Evolutionary conservation across 2,329 filamentous ascomycete genomes (phyloP), one percentile per base, ranked within the genome.

Genomic region (Thielaviopsis euricoi): DNA sequence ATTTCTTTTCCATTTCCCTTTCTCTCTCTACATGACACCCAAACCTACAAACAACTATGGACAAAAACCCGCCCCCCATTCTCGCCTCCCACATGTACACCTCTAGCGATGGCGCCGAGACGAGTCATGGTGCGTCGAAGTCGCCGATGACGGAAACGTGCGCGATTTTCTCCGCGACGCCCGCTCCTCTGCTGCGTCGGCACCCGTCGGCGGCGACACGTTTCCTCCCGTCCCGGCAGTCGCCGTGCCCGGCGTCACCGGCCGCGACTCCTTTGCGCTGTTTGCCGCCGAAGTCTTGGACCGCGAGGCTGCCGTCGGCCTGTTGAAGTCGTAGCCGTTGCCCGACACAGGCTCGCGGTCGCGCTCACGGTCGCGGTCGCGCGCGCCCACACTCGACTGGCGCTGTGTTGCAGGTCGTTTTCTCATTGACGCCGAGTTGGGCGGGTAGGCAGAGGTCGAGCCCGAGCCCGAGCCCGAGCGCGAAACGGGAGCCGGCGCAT

Each of bases 81-180:
- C 26, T 23, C 43, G 29, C 12, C 43, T 33, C 43, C 53, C 33
- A 33, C 49, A 49, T 21, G 48, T 48, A 57, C 48, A 52, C 57
- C 9, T 33, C 58, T 60, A 60, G n/a, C 58, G 54, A 52, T 60
- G 58, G 23, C 58, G 54, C 51, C 58, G 50, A 9, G 58, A 53
- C 29, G 58, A 59, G 33, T 60, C 58, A 50, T 57, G 58, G 25
- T 46, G 50, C 33, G 29, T 50, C 23, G 37, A 22, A 15, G 48
- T 48, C 26, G 50, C 48, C 15, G 52, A 55, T 19, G 53, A 46
- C 33, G 29, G 9, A 33, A 10, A 33, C 29, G 12, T 33, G 29
- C 57, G 48, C 5, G 58, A 54, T 46, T 50, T 57, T 52, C 58
- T 49, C n/a, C 54, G 51, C 17, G 55, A 46, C 6, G 40, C 37